Conservation (phyloP, 768 basidiomycete species). For the Tulasnella sp. region DNA sequence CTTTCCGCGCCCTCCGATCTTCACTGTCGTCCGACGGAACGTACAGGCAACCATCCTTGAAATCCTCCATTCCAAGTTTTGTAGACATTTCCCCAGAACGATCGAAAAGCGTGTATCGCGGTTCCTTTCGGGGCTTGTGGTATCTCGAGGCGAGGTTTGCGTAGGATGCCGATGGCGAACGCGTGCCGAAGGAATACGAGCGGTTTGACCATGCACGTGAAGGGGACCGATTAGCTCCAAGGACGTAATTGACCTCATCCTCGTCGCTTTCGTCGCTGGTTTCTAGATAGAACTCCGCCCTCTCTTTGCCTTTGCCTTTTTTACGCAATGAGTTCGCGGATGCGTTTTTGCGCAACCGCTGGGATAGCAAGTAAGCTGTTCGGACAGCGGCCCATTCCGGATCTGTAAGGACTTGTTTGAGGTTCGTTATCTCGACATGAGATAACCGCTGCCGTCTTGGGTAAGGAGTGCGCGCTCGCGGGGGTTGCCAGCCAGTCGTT, state of each 20-base stretch:
- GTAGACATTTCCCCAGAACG: neutral
- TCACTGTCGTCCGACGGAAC: neutral
- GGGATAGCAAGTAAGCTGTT: neutral
- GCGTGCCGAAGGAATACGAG: neutral
- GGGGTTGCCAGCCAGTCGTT: neutral
- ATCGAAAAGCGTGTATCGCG: neutral
- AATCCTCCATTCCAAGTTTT: neutral
- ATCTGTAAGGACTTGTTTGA: neutral
- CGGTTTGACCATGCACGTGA: neutral
- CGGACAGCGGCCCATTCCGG: neutral
- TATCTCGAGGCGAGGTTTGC: neutral
- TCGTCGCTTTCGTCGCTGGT: neutral
- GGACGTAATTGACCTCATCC: neutral
- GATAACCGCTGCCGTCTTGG: neutral
- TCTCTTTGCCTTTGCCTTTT: neutral
- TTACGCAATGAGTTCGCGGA: neutral
- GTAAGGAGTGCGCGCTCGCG: neutral
- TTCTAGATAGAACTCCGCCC: neutral
- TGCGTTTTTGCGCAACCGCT: neutral
- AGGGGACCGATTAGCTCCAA: neutral
- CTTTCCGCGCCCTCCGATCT: neutral
- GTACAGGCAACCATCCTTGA: neutral
- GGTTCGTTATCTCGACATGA: neutral
- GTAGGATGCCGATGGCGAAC: neutral
- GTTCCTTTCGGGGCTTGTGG: neutral